Conservation (phyloP, 2,329 filamentous ascomycete species). For the Colletotrichum gigasporum region DNA sequence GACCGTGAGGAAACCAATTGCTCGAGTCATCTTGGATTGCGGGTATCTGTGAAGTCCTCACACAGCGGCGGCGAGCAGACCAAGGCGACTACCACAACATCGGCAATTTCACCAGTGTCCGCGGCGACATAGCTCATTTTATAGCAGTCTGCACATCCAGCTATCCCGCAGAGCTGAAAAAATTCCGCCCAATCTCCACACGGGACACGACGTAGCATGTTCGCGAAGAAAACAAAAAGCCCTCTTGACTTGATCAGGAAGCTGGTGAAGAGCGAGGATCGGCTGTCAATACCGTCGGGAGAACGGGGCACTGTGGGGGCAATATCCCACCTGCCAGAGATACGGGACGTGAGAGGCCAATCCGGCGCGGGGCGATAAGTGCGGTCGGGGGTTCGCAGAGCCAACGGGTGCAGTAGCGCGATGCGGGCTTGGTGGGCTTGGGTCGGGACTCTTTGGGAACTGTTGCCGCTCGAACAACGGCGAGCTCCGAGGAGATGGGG, state of each 20-base stretch:
- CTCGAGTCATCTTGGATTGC: slow-evolving; percentile 38
- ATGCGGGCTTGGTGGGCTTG: background rate
- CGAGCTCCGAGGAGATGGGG: slow-evolving; percentile 12
- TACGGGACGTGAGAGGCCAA: slow-evolving; percentile 38
- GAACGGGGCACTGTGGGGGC: slow-evolving; percentile 17
- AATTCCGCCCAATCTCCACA: slow-evolving; percentile 18
- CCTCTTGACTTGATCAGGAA: slow-evolving; percentile 33
- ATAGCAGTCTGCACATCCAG: slow-evolving; percentile 20
- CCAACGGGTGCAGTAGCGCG: slow-evolving; percentile 26
- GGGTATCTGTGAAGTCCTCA: background rate
- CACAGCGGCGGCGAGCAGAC: background rate
- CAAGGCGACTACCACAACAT: background rate
- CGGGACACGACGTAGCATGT: slow-evolving; percentile 21
- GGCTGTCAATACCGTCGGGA: slow-evolving; percentile 11
- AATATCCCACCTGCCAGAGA: slow-evolving; percentile 36
- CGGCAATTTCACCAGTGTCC: background rate
- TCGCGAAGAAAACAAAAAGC: background rate
- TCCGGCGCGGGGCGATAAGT: slow-evolving; percentile 19
- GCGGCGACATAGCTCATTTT: slow-evolving; percentile 1
- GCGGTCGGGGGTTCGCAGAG: slow-evolving; percentile 1
- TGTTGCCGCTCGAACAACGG: slow-evolving; percentile 7
- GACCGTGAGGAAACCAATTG: slow-evolving; percentile 34
- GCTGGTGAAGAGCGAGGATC: slow-evolving; percentile 27
- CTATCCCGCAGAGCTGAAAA: background rate
- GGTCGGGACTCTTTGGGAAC: slow-evolving; percentile 18